phyloP scores from a whole-genome alignment of 306 rosid species.

The Rosa persica region DNA sequence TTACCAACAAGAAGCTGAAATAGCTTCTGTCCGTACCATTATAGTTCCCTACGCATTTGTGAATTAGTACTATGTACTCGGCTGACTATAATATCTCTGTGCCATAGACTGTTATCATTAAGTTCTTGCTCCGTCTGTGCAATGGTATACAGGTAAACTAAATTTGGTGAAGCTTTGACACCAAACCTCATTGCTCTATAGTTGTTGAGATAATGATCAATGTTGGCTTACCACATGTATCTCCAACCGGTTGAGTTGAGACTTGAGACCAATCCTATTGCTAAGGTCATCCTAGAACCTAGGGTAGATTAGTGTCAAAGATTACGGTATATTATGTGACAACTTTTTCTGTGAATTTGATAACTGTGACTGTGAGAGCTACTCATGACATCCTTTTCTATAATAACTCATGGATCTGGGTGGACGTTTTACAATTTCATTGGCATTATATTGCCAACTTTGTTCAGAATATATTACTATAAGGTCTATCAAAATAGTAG shows the following conservation, averaged over 20 bases:
- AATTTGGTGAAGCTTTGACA: not conserved
- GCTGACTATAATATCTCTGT: not conserved
- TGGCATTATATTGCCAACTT: not conserved
- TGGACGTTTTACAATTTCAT: not conserved
- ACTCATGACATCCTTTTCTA: not conserved
- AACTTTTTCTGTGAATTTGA: not conserved
- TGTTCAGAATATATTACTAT: not conserved
- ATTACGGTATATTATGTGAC: not conserved
- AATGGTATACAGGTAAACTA: not conserved
- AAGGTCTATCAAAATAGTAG: not conserved
- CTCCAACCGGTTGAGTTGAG: not conserved
- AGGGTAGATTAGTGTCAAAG: not conserved
- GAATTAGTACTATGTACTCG: not conserved
- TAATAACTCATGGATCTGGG: not conserved
- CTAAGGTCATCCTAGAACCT: not conserved
- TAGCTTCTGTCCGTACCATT: slow-evolving; percentile 30
- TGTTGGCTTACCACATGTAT: not conserved
- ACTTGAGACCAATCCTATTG: not conserved
- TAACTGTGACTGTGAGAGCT: not conserved
- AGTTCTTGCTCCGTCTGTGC: not conserved
- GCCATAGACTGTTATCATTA: not conserved
- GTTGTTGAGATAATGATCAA: not conserved
- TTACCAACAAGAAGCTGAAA: slow-evolving; percentile 26
- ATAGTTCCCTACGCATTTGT: not conserved
- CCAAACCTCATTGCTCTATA: not conserved